Percentiles rank a stretch among this genome's conserved stretches.
phyloP scores from a whole-genome alignment of 2,329 filamentous ascomycete genomes.

The Penicillium thymicola region DNA sequence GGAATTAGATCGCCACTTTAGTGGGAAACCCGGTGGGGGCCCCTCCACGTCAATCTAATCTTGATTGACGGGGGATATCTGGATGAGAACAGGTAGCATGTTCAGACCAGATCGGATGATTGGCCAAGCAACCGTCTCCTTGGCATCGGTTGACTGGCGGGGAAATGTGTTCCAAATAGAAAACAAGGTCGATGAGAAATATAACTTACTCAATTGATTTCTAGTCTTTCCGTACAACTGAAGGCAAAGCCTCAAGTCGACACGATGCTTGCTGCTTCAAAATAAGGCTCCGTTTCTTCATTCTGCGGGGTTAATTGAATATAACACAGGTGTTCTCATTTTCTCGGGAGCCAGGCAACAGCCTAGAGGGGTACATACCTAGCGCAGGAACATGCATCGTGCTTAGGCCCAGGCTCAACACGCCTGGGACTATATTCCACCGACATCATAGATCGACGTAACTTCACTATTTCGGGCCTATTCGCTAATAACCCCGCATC shows the following conservation, averaged over 20 bases:
- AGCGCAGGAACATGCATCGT: background rate
- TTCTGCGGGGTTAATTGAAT: no score
- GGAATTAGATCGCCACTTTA: background rate
- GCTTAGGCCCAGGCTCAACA: background rate
- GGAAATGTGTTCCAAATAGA: background rate
- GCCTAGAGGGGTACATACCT: background rate
- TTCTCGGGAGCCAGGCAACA: background rate
- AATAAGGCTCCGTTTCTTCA: rapidly evolving
- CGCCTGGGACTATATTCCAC: conserved; percentile 6
- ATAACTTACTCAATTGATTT: background rate
- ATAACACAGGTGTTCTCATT: no score
- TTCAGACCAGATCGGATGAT: background rate
- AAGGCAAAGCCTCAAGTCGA: background rate
- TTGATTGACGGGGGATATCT: background rate
- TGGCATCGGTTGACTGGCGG: background rate
- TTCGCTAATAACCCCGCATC: conserved; percentile 16
- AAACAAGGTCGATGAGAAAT: background rate
- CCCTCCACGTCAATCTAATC: background rate
- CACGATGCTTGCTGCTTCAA: background rate
- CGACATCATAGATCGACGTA: conserved; percentile 21
- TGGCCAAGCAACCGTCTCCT: background rate
- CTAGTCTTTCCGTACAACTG: background rate
- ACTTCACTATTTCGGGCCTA: conserved; percentile 5
- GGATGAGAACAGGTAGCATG: background rate
- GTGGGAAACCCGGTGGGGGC: background rate